Conservation (phyloP, 2,329 filamentous ascomycete genomes). For the Alternaria triticina region DNA sequence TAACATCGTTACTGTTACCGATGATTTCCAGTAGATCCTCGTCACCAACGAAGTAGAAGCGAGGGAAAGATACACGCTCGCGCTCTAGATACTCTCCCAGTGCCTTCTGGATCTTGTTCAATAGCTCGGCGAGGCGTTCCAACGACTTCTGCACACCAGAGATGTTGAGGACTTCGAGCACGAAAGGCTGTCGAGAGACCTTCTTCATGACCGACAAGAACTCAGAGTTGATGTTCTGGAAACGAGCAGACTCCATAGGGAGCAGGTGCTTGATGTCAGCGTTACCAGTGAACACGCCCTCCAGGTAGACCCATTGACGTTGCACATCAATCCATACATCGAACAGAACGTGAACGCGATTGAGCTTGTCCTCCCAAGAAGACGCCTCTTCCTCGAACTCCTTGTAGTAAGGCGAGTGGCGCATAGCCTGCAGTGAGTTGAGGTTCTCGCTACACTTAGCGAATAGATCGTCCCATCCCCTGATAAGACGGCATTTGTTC, state of each 20-base stretch:
- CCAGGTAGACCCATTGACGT: slow-evolving; percentile 98
- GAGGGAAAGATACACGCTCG: slow-evolving; percentile 94
- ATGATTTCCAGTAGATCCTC: slow-evolving; percentile 99
- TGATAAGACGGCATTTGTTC: slow-evolving; percentile 96
- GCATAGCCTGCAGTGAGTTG: slow-evolving; percentile 97
- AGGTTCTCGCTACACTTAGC: slow-evolving; percentile 98
- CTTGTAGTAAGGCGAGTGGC: slow-evolving; percentile 98
- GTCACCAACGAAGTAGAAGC: slow-evolving; percentile 99
- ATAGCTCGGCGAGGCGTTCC: slow-evolving; percentile 91
- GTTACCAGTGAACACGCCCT: slow-evolving; percentile 98
- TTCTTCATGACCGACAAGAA: slow-evolving; percentile 99
- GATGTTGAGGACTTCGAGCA: slow-evolving; percentile 95
- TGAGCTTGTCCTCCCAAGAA: slow-evolving; percentile 97
- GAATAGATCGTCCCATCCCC: slow-evolving; percentile 97
- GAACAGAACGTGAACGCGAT: slow-evolving; percentile 94
- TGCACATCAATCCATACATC: slow-evolving; percentile 99
- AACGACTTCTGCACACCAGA: slow-evolving; percentile 94
- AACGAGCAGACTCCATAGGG: slow-evolving; percentile 93
- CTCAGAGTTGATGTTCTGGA: slow-evolving; percentile 99
- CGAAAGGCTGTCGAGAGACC: slow-evolving; percentile 93
- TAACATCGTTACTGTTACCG: slow-evolving; percentile 96
- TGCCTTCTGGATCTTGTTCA: slow-evolving; percentile 99
- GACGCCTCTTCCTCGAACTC: slow-evolving; percentile 98
- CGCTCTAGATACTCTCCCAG: slow-evolving; percentile 98
- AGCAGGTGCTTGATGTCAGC: slow-evolving; percentile 98